Evolutionary conservation across 2,329 filamentous ascomycete species (phyloP), one percentile per base, ranked within the genome.

Genomic region (Fusarium sp.): DNA sequence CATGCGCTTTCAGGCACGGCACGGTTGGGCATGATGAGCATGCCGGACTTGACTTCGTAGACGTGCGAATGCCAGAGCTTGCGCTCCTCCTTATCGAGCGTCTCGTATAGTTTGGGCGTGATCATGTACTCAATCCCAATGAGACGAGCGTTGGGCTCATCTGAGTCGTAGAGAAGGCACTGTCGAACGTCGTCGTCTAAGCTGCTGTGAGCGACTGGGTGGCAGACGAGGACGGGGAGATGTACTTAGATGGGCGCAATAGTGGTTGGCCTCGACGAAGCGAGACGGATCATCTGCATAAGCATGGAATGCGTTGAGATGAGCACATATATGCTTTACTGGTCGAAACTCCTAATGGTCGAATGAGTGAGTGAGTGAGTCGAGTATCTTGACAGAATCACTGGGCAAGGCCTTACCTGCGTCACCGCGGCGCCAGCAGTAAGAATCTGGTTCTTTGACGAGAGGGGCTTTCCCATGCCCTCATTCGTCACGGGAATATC

Each of bases 91-190:
- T 76, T 41, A 1, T 86, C 82, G 0, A 96, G 84, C 0, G 84
- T 85, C 34, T 84, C 80, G 78, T 89, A 96, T 0, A 95, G 78
- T 4, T 80, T 79, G 0, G 87, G 84, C 0, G 88, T 88, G 69
- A 96, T 88, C 91, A 95, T 93, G 80, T 96, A 96, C 75, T 96
- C 92, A 68, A 96, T 83, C 8, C 92, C 92, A 60, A 96, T 91
- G 15, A 96, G 83, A 0, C 89, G 85, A 0, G 91, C 91, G 25
- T 85, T 84, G 7, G 85, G 80, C 1, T 82, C 80, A 0, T 88
- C 82, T 0, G 86, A 85, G 76, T 96, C 92, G 78, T 95, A 96
- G 61, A 96, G 84, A 28, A 96, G 85, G 74, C 92, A 96, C 80
- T 96, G 92, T 5, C 92, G 85, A 53, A 96, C 83, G 61, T 95